A percentile compares a stretch with the other conserved stretches of the same genome.
These are phyloP conservation scores for Ceratobasidium papillatum DNA, from an alignment of 1,284 basidiomycete species.

Conservation along the genomic window DNA sequence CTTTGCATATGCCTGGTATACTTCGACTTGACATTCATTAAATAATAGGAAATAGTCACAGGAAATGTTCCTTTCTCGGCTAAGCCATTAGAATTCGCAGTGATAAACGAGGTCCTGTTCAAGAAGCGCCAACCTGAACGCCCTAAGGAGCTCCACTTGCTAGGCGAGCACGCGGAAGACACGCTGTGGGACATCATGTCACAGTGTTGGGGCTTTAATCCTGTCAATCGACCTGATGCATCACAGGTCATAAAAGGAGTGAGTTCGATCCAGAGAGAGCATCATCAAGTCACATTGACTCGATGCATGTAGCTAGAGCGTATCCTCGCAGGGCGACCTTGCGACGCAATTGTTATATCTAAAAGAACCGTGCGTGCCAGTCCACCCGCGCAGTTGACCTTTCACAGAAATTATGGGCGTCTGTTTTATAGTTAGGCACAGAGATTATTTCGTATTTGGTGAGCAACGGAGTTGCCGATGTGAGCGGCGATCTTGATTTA, in stretches of 20 bases:
- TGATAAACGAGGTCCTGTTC: not conserved
- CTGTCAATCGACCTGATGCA: not conserved
- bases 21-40: not conserved
- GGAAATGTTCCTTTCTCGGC: not conserved
- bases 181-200: not conserved
- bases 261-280: too few relatives aligned
- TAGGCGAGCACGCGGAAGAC: not conserved
- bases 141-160: not conserved
- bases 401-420: too few relatives aligned
- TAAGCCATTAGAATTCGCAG: not conserved
- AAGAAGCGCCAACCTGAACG: not conserved
- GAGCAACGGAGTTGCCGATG: not conserved
- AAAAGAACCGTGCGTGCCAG: too few relatives aligned
- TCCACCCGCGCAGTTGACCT: too few relatives aligned
- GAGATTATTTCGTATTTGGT: not conserved
- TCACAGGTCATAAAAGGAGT: not conserved
- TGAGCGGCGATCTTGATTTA: not conserved
- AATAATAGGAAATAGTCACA: not conserved
- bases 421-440: not conserved
- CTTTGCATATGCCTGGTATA: not conserved
- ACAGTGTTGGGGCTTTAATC: not conserved
- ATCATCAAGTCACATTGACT: too few relatives aligned
- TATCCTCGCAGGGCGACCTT: too few relatives aligned
- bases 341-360: too few relatives aligned
- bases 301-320: too few relatives aligned